Evolutionary conservation across 331 rosid species (phyloP).

Genomic region (Rhamnella rubrinervis): DNA sequence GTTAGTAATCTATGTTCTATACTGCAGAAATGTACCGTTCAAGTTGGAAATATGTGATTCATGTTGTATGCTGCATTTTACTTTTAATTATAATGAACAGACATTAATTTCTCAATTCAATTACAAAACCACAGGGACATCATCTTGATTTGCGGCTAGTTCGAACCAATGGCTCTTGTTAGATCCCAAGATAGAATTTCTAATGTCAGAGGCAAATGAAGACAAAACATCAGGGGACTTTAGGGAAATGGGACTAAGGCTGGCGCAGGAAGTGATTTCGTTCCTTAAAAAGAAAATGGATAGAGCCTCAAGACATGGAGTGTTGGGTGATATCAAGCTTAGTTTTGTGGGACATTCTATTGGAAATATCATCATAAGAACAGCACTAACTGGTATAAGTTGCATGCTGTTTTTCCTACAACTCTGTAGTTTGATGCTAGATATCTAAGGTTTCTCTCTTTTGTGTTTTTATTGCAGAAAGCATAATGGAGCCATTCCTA

Average conservation of each 20-base stretch:
- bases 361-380: slow-evolving; percentile 85
- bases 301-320: slow-evolving; percentile 62
- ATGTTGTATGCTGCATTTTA: no score
- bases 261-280: slow-evolving; percentile 77
- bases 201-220: slow-evolving; percentile 91
- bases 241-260: slow-evolving; percentile 93
- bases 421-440: slow-evolving; percentile 29
- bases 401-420: slow-evolving; percentile 18
- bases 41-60: no score
- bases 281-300: slow-evolving; percentile 81
- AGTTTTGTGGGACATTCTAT: slow-evolving; percentile 99
- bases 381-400: slow-evolving; percentile 82
- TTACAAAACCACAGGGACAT: slow-evolving; percentile 71
- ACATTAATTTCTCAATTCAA: not conserved
- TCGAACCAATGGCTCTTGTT: slow-evolving; percentile 92
- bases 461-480: slow-evolving; percentile 57
- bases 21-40: no score
- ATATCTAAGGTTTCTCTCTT: slow-evolving; percentile 5
- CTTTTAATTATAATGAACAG: not conserved
- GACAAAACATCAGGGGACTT: slow-evolving; percentile 93
- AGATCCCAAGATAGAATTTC: slow-evolving; percentile 81
- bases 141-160: slow-evolving; percentile 90
- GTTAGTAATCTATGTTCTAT: no score
- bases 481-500: slow-evolving; percentile 82
- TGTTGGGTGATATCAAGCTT: slow-evolving; percentile 65